phyloP scores from a whole-genome alignment of 1,284 basidiomycete species.

The Sporisorium exsertum region DNA sequence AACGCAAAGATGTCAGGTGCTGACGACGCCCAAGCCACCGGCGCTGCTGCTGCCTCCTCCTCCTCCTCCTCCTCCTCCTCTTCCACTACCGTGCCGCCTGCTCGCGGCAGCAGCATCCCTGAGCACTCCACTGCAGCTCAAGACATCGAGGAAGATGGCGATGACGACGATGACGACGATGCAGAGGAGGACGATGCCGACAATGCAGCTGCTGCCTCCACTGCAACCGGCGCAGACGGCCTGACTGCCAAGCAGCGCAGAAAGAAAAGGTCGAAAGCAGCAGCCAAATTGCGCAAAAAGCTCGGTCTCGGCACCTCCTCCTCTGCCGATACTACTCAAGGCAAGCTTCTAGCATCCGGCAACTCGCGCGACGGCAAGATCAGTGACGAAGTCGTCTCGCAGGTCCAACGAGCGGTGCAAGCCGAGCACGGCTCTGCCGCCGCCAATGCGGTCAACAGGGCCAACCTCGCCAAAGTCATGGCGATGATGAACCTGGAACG shows the following conservation, averaged over 20 bases:
- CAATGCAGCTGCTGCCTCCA: constrained; percentile 8
- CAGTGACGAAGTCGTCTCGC: constrained; percentile 51
- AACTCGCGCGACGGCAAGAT: constrained; percentile 35
- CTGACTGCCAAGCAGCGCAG: constrained; percentile 53
- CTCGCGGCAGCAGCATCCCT: constrained; percentile 3
- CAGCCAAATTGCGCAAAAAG: constrained; percentile 59
- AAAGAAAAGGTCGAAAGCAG: constrained; percentile 62
- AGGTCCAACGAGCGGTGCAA: constrained; percentile 50
- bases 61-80: neutral
- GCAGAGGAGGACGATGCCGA: constrained; percentile 23
- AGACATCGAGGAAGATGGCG: constrained; percentile 16
- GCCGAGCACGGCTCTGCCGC: constrained; percentile 51
- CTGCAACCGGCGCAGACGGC: constrained; percentile 10
- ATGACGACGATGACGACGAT: constrained; percentile 22
- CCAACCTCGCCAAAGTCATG: constrained; percentile 60
- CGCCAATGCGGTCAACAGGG: constrained; percentile 50
- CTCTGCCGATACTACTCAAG: constrained; percentile 8
- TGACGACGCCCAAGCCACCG: constrained; percentile 1
- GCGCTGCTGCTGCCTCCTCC: constrained; percentile 7
- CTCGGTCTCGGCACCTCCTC: constrained; percentile 35
- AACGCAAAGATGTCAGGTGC: constrained; percentile 15
- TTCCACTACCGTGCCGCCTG: neutral
- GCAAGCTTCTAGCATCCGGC: constrained; percentile 39
- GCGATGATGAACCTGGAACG: constrained; percentile 59
- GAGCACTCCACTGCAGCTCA: neutral